phyloP scores from a whole-genome alignment of 352 stramenopile species.

The Globisporangium apiculatum region DNA sequence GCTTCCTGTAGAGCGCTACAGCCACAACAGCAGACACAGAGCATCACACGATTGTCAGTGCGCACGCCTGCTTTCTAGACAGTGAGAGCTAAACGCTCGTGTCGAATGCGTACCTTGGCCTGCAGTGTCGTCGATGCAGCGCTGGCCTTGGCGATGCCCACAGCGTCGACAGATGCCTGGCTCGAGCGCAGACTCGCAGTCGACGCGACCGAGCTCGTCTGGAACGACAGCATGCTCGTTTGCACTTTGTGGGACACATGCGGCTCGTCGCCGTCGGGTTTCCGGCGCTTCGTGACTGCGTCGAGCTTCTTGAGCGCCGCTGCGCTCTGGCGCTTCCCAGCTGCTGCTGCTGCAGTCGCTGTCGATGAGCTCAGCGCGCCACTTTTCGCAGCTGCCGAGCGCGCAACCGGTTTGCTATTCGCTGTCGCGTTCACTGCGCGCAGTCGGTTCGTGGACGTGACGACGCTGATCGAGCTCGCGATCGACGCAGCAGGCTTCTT shows the following conservation, averaged over 20 bases:
- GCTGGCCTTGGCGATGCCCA: neutral
- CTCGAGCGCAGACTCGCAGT: slow-evolving; percentile 8
- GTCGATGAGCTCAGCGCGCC: neutral
- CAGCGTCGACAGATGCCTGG: neutral
- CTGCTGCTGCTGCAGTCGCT: neutral
- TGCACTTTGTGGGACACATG: slow-evolving; percentile 42
- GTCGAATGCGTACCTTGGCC: slow-evolving; percentile 4
- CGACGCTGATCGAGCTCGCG: slow-evolving; percentile 10
- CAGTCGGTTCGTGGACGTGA: slow-evolving; percentile 12
- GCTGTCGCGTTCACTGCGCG: slow-evolving; percentile 4
- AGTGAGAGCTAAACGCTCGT: neutral
- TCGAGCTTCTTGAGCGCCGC: slow-evolving; percentile 15
- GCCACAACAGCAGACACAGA: too few relatives aligned
- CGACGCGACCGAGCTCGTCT: slow-evolving; percentile 15
- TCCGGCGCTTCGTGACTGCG: slow-evolving; percentile 32
- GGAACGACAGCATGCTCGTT: slow-evolving; percentile 65
- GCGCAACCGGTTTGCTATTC: slow-evolving; percentile 4
- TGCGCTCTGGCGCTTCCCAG: slow-evolving; percentile 6
- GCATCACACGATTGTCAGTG: neutral
- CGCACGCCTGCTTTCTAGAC: too few relatives aligned
- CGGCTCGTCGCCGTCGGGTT: slow-evolving; percentile 29
- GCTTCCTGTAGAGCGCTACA: slow-evolving; percentile 5
- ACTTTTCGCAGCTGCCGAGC: slow-evolving; percentile 2
- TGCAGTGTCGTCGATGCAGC: slow-evolving; percentile 1
- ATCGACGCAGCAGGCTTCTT: slow-evolving; percentile 16